These are phyloP conservation scores for Salix caprea DNA, from an alignment of 345 rosid genomes.

Conservation along the genomic window DNA sequence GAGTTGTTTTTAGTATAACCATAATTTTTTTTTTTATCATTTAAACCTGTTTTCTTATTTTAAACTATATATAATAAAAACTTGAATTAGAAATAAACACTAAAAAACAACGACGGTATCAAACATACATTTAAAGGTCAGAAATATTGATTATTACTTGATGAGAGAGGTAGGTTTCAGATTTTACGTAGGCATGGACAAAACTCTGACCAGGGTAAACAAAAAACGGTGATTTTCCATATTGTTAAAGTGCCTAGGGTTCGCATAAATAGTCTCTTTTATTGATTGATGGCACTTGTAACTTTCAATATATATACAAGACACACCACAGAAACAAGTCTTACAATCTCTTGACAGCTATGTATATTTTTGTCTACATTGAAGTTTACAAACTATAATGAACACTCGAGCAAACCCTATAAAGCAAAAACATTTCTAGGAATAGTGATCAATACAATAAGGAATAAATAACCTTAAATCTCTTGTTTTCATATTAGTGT, in stretches of 20 bases:
- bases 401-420: not conserved
- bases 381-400: not conserved
- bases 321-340: slow-evolving; percentile 9
- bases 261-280: not conserved
- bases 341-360: slow-evolving; percentile 37
- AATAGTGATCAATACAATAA: not conserved
- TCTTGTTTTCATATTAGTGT: not conserved
- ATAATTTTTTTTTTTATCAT: too few species aligned
- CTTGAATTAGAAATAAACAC: too few species aligned
- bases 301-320: slow-evolving; percentile 1
- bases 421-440: not conserved
- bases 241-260: slow-evolving; percentile 10
- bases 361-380: slow-evolving; percentile 23
- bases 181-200: not conserved
- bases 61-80: too few species aligned
- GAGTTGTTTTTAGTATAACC: too few species aligned
- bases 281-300: not conserved
- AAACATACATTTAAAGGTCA: too few species aligned
- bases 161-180: not conserved
- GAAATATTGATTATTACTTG: not conserved
- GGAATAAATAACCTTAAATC: not conserved
- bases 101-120: too few species aligned
- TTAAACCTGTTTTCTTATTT: too few species aligned
- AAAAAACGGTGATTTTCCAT: slow-evolving; percentile 1
- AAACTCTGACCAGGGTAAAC: not conserved